These are phyloP conservation scores for Tylopilus sp. DNA, from an alignment of 768 basidiomycete species.

Conservation along the genomic window DNA sequence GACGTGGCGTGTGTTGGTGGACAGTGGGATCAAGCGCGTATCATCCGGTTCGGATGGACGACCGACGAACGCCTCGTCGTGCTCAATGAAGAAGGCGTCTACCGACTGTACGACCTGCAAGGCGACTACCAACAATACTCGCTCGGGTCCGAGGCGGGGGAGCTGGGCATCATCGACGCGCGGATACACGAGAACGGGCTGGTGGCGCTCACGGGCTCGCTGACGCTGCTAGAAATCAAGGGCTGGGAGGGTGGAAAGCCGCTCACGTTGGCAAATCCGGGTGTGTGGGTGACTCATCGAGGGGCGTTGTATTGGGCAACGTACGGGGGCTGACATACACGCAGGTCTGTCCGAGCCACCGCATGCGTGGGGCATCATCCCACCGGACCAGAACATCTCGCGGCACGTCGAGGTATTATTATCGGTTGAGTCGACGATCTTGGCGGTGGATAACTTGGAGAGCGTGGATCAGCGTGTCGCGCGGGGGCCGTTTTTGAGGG, in stretches of 20 bases:
- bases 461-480: slow-evolving; percentile 83
- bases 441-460: slow-evolving; percentile 87
- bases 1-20: slow-evolving; percentile 9
- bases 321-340: slow-evolving; percentile 4
- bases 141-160: slow-evolving; percentile 76
- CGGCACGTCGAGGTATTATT: slow-evolving; percentile 88
- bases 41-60: slow-evolving; percentile 83
- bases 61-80: slow-evolving; percentile 78
- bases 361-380: slow-evolving; percentile 82
- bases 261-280: slow-evolving; percentile 66
- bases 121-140: slow-evolving; percentile 85
- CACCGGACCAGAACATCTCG: slow-evolving; percentile 85
- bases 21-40: slow-evolving; percentile 89
- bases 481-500: slow-evolving; percentile 83
- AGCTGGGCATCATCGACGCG: slow-evolving; percentile 82
- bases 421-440: slow-evolving; percentile 75
- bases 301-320: slow-evolving; percentile 5
- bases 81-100: slow-evolving; percentile 88
- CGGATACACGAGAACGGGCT: slow-evolving; percentile 83
- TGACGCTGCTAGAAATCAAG: slow-evolving; percentile 81
- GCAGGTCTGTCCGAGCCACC: slow-evolving; percentile 74
- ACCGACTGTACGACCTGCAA: slow-evolving; percentile 85
- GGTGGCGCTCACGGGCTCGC: slow-evolving; percentile 75
- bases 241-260: slow-evolving; percentile 83
- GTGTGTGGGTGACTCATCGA: slow-evolving; percentile 45